Evolutionary conservation across 2,329 filamentous ascomycete genomes (phyloP).

Genomic region (Ascochyta clinopodiicola): DNA sequence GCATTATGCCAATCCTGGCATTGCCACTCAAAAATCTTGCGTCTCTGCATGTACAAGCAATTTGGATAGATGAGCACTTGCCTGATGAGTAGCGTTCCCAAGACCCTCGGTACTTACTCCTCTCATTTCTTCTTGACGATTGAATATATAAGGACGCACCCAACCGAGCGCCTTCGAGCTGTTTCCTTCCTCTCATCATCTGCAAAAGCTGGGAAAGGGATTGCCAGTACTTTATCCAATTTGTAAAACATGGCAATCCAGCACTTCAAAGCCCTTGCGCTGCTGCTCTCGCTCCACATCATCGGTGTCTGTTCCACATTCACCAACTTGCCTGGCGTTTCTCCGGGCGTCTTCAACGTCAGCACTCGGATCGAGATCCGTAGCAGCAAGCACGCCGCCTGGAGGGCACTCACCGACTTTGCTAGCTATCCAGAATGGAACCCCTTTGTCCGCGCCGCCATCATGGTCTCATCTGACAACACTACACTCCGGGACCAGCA

Average conservation of each 20-base stretch:
- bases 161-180: too few species aligned
- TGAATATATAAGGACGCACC: not conserved
- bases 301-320: constrained; percentile 7
- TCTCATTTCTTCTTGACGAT: not conserved
- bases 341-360: constrained; percentile 39
- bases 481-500: constrained; percentile 32
- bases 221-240: not conserved
- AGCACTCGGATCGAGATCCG: constrained; percentile 35
- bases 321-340: constrained; percentile 36
- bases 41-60: not conserved
- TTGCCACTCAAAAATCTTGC: not conserved
- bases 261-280: not conserved
- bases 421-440: constrained; percentile 40
- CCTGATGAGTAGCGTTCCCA: not conserved
- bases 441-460: constrained; percentile 39
- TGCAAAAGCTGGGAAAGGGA: not conserved
- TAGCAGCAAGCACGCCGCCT: constrained; percentile 29
- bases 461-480: constrained; percentile 28
- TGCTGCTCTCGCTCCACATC: constrained; percentile 7
- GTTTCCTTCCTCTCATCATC: too few species aligned
- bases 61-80: not conserved
- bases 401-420: constrained; percentile 38
- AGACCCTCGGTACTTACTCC: not conserved
- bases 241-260: not conserved
- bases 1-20: not conserved